Evolutionary conservation across 2,329 filamentous ascomycete species (phyloP).

Genomic region (Sphaerulina vaccinii): DNA sequence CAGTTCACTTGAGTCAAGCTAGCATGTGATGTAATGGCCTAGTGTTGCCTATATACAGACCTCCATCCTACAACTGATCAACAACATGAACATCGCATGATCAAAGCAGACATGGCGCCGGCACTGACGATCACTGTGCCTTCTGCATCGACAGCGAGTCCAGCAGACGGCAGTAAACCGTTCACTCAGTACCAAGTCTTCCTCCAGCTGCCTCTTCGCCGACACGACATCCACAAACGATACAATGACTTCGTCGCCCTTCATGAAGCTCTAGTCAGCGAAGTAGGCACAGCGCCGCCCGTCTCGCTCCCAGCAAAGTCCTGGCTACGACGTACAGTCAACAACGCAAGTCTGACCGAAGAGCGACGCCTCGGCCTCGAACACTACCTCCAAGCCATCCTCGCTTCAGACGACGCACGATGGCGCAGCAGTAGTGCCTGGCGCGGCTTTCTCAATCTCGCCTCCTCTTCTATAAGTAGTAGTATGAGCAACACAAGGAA

Average conservation of each 20-base stretch:
- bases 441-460: conserved; percentile 71
- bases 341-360: conserved; percentile 68
- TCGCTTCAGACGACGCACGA: conserved; percentile 68
- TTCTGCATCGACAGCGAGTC: conserved; percentile 49
- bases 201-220: conserved; percentile 71
- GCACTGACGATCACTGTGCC: conserved; percentile 49
- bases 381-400: conserved; percentile 68
- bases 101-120: conserved; percentile 41
- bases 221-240: conserved; percentile 73
- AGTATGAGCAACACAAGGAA: conserved; percentile 27
- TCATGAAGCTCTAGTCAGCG: conserved; percentile 59
- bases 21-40: neutral
- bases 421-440: conserved; percentile 75
- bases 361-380: conserved; percentile 68
- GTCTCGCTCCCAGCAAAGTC: conserved; percentile 68
- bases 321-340: conserved; percentile 73
- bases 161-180: conserved; percentile 58
- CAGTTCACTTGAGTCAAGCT: neutral
- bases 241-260: conserved; percentile 77
- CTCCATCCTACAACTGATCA: neutral
- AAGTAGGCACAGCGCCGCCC: conserved; percentile 65
- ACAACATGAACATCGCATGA: neutral
- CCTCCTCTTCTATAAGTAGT: conserved; percentile 48
- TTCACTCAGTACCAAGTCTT: conserved; percentile 79
- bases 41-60: neutral